Evolutionary conservation across 2,329 filamentous ascomycete species (phyloP), one percentile per base, ranked within the genome.

Genomic region (Dryadomyces quercivorus): DNA sequence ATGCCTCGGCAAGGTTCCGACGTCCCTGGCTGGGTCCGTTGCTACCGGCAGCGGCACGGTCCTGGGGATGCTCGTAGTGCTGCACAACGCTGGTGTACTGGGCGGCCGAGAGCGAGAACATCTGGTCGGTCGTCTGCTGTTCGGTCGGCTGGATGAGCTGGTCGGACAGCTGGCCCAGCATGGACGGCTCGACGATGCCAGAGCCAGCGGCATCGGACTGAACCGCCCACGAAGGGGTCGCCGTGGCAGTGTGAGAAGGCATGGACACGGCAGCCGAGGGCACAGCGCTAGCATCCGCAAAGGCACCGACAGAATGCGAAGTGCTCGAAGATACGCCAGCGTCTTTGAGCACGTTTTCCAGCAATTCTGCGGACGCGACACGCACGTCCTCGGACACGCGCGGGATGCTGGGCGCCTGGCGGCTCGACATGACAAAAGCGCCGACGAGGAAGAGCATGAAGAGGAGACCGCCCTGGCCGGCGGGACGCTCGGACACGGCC

Each of bases 391-490:
- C 86, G 40, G 88, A 86, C 65, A 92, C 85, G 55, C 80, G 80
- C 51, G 87, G 86, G 61, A 94, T 84, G 61, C 82, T 81, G 43
- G 84, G 81, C n/a, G 84, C 76, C 47, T 82, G 80, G 61, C 82
- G 82, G 71, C 91, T 94, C 36, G 92, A 96, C 58, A 93, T 86
- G 62, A 97, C 90, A 66, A 96, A 95, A 53, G 93, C 93, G 66
- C 93, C 93, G 60, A 95, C 91, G 54, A 98, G 85, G 65, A 98
- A 86, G 62, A 96, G 86, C 89, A 96, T 95, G 70, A 92, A 85
- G 68, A 97, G 77, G 63, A 97, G 72, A 63, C 88, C 81, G 52
- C 89, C 88, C 63, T 91, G 87, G 61, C 88, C 84, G 58, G 84
- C 78, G 56, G 80, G 73, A 72, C 84, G 84, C 59, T 85, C 81